Conservation (phyloP, 257 asterid genomes). For the Solanum peruvianum region DNA sequence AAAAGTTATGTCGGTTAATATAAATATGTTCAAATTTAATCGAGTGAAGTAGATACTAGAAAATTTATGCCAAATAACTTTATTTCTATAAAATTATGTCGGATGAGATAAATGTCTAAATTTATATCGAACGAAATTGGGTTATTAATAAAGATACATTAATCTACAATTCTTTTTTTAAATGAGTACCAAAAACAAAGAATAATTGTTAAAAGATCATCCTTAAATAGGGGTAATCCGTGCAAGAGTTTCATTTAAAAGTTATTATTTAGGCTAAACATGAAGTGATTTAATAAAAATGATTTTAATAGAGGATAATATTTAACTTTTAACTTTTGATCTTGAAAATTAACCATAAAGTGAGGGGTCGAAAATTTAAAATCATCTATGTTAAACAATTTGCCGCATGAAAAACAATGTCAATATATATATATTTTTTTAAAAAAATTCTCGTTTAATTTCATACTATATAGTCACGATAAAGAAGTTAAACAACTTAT, state of each 20-base stretch:
- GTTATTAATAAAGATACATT: background rate
- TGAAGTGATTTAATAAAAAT: too few relatives aligned
- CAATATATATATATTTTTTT: too few relatives aligned
- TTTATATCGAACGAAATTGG: background rate
- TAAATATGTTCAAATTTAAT: background rate
- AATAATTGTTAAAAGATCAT: background rate
- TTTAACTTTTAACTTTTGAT: background rate
- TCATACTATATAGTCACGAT: background rate
- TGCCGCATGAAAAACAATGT: background rate
- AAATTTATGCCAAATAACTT: background rate
- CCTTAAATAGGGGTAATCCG: background rate
- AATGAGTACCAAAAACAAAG: background rate
- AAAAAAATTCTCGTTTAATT: too few relatives aligned
- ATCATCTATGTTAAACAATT: background rate
- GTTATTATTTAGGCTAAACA: too few relatives aligned
- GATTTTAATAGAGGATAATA: accelerated
- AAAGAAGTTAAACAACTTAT: too few relatives aligned
- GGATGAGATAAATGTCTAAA: background rate
- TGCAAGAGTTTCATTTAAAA: background rate
- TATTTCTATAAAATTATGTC: background rate
- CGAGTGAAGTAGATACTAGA: background rate
- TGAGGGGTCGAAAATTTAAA: background rate
- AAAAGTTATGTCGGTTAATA: background rate
- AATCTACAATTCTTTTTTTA: too few relatives aligned
- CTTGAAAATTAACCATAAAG: too few relatives aligned